Conservation (phyloP, 2,329 filamentous ascomycete species). For the Podosphaera xanthii region DNA sequence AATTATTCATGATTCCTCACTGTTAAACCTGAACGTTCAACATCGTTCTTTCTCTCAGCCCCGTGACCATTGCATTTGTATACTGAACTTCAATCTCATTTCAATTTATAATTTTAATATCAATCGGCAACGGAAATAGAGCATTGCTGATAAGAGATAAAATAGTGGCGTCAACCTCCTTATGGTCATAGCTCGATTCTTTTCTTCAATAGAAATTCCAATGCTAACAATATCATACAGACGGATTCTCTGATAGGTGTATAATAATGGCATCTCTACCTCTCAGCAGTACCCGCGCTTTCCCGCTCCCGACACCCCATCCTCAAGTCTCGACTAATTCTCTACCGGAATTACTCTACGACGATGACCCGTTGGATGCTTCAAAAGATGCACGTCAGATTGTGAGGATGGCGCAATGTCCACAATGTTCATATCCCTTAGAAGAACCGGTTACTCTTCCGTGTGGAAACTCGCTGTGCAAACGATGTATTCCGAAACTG, state of each 20-base stretch:
- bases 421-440: slow-evolving; percentile 45
- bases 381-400: slow-evolving; percentile 35
- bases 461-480: slow-evolving; percentile 62
- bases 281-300: slow-evolving; percentile 4
- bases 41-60: not conserved
- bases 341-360: not conserved
- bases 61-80: not conserved
- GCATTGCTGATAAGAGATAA: not conserved
- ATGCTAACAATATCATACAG: slow-evolving; percentile 4
- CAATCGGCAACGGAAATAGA: not conserved
- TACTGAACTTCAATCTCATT: not conserved
- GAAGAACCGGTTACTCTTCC: slow-evolving; percentile 51
- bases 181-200: not conserved
- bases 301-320: not conserved
- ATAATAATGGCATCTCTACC: slow-evolving; percentile 10
- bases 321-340: not conserved
- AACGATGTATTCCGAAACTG: slow-evolving; percentile 44
- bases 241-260: slow-evolving; percentile 4
- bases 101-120: not conserved
- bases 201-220: not conserved
- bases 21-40: not conserved
- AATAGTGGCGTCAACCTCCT: not conserved
- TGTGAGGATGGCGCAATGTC: slow-evolving; percentile 58
- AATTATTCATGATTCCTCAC: not conserved
- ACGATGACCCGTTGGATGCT: slow-evolving; percentile 20